These are phyloP conservation scores for Rosa persica DNA, from an alignment of 306 rosid species.

Conservation along the genomic window DNA sequence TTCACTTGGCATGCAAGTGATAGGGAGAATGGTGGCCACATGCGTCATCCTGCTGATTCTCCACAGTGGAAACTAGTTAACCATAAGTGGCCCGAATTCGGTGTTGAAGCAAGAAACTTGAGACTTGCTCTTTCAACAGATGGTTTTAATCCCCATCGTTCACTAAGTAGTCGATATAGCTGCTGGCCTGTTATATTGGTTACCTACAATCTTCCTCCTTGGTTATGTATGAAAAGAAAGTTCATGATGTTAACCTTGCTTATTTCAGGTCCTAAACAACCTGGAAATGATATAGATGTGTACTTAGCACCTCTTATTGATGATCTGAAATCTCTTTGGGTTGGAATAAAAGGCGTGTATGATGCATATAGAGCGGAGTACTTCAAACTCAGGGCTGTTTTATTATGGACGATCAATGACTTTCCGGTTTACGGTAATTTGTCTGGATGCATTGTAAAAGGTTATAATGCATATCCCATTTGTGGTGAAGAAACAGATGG, in stretches of 20 bases:
- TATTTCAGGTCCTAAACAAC: too few relatives aligned
- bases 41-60: constrained; percentile 7
- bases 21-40: background rate
- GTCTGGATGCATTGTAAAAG: background rate
- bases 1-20: background rate
- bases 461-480: background rate
- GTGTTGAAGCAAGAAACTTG: background rate
- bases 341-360: background rate
- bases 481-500: background rate
- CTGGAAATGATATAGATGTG: too few relatives aligned
- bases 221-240: too few relatives aligned
- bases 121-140: background rate
- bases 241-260: too few relatives aligned
- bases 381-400: too few relatives aligned
- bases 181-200: too few relatives aligned
- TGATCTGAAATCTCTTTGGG: background rate
- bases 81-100: constrained; percentile 3
- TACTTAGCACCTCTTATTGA: constrained; percentile 6
- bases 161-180: background rate
- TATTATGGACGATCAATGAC: background rate
- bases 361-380: background rate
- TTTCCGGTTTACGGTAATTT: background rate
- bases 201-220: too few relatives aligned
- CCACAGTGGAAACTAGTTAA: background rate
- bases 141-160: background rate